A percentile compares a stretch with the other conserved stretches of the same genome.
Evolutionary conservation across 352 stramenopile species (phyloP).

Genomic region (Phytophthora hybrid): DNA sequence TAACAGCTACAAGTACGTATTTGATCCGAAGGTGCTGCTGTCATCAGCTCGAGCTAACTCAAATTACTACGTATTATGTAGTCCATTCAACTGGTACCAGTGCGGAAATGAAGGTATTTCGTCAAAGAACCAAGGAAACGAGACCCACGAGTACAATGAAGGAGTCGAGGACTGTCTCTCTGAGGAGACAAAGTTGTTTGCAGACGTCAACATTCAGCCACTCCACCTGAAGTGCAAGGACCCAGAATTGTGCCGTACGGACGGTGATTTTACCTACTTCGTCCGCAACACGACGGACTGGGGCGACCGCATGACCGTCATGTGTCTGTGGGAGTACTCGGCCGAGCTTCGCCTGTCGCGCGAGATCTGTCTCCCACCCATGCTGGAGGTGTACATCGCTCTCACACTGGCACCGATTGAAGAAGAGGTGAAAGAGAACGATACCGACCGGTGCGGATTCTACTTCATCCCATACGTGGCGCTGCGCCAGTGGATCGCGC

Average conservation of each 20-base stretch:
- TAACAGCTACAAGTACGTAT: conserved; percentile 80
- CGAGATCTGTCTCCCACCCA: conserved; percentile 76
- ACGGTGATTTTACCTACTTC: conserved; percentile 78
- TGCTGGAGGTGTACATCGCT: conserved; percentile 77
- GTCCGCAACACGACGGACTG: conserved; percentile 84
- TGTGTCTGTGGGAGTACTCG: conserved; percentile 87
- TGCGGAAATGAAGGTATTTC: conserved; percentile 71
- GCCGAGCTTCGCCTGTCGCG: conserved; percentile 47
- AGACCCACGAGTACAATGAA: conserved; percentile 56
- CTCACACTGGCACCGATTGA: conserved; percentile 59
- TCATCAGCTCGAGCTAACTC: not conserved
- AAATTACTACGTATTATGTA: conserved; percentile 29
- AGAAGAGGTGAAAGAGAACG: conserved; percentile 74
- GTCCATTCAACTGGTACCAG: conserved; percentile 86
- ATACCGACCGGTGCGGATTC: conserved; percentile 81
- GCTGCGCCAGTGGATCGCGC: conserved; percentile 76
- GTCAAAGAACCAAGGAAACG: conserved; percentile 41
- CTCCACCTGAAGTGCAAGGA: conserved; percentile 75
- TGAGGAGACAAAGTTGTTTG: conserved; percentile 73
- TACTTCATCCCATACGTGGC: conserved; percentile 88
- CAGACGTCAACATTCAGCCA: conserved; percentile 76
- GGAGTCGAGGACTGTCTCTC: conserved; percentile 63
- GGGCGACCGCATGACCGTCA: conserved; percentile 85
- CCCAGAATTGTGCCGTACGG: conserved; percentile 56
- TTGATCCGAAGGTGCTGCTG: not conserved